Evolutionary conservation across 192 early-diverging fungal genomes (phyloP).

Genomic region (Backusella tarrabulga): DNA sequence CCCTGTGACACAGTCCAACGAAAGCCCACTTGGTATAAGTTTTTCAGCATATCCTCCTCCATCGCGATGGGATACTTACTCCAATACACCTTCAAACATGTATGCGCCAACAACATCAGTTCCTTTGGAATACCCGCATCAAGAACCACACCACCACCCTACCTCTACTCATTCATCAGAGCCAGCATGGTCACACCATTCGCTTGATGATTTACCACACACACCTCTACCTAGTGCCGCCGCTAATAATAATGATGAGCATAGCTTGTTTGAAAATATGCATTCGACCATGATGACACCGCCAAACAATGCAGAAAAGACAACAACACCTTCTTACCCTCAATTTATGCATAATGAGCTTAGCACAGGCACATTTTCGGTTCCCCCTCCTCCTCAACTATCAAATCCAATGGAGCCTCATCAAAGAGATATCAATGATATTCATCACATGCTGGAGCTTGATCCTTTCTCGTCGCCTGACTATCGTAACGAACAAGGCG

Average conservation of each 20-base stretch:
- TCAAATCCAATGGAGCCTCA: constrained; percentile 3
- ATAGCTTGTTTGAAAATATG: constrained; percentile 1
- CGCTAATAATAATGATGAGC: not conserved
- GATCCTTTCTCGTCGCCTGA: not conserved
- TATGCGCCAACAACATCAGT: not conserved
- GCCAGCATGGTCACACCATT: not conserved
- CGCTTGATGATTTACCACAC: constrained; percentile 1
- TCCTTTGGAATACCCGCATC: not conserved
- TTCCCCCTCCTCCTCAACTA: not conserved
- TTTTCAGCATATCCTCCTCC: not conserved
- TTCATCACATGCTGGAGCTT: constrained; percentile 2
- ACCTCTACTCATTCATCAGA: not conserved
- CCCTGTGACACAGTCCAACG: constrained; percentile 1
- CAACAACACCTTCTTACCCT: not conserved
- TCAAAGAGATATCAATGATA: constrained; percentile 10
- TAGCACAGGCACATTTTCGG: not conserved
- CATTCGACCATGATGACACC: constrained; percentile 1
- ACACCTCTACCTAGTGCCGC: not conserved
- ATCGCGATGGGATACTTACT: not conserved
- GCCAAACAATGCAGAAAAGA: not conserved
- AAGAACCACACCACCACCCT: not conserved
- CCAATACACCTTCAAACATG: not conserved
- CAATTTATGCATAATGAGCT: constrained; percentile 2
- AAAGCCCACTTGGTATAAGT: not conserved
- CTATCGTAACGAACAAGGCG: not conserved